Evolutionary conservation across 192 early-diverging fungal species (phyloP), one percentile per base, ranked within the genome.

Genomic region (Anaeromyces robustus): DNA sequence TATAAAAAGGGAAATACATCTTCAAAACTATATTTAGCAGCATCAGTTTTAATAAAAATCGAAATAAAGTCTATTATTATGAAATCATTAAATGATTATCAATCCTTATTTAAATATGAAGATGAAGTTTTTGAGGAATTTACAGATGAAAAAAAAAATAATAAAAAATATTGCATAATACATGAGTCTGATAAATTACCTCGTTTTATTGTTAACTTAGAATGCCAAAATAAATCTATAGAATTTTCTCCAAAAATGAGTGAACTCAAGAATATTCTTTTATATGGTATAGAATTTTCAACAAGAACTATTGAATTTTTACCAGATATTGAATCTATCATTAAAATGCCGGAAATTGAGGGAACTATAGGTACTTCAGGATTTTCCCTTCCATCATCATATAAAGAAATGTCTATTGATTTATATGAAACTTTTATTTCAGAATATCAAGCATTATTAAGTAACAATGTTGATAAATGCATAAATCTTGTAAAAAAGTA

Each of bases 401-500:
- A 29, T 78, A 29, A 83, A 80, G 18, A 80, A 37, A 29, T 81
- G 79, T 2, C 83, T 86, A 80, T 81, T 32, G 29, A 83, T 83
- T 37, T 29, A 77, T 28, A 81, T 78, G 29, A 83, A 32, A 41
- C 31, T 79, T 80, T 87, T 12, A 85, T 88, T 19, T 78, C 86
- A 29, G 39, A 19, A 7, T 86, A 85, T 0, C 39, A 80, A 29
- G 79, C 83, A 29, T 79, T 82, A 37, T 78, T 91, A 19, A 34
- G 80, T 30, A 52, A 79, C 13, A 88, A 89, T 59, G 79, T 85
- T 1, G 83, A 79, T 17, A 82, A 86, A 29, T 87, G 86, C 78
- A 89, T 88, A 34, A 85, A 83, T 29, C 83, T 88, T 16, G 87
- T 88, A 11, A 77, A 87, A 13, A 85, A 88, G 30, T 87, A 82